Evolutionary conservation across 164 flowering plant genomes (phyloP).

Genomic region (Annona squamosa): DNA sequence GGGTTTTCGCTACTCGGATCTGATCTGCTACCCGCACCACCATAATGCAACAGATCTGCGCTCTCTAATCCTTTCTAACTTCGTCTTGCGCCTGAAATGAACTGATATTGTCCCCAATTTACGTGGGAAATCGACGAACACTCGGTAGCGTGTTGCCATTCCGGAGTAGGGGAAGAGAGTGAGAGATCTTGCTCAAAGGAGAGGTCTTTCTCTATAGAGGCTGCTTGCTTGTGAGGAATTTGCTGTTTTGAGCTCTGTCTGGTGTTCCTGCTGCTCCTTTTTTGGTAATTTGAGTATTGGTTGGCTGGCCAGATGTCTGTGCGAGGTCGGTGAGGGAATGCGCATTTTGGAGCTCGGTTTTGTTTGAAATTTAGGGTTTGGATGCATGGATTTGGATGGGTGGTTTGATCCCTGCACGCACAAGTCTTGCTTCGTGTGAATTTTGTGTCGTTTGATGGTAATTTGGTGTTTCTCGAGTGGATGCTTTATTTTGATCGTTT

Average conservation of each 20-base stretch:
- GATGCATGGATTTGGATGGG: not conserved
- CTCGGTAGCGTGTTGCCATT: not conserved
- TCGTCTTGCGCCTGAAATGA: not conserved
- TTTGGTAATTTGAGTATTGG: not conserved
- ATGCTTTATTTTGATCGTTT: not conserved
- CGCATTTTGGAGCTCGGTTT: not conserved
- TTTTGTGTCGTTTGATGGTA: not conserved
- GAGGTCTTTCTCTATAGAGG: not conserved
- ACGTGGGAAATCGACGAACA: not conserved
- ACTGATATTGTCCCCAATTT: not conserved
- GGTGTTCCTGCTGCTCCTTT: not conserved
- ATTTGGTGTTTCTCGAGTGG: not conserved
- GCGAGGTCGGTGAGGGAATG: conserved; percentile 7
- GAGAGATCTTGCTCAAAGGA: conserved; percentile 3
- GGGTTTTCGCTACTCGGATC: conserved; percentile 14
- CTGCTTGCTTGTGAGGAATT: not conserved
- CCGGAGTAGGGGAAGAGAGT: not conserved
- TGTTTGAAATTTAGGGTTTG: conserved; percentile 12
- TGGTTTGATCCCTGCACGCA: not conserved
- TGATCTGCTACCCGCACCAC: not conserved
- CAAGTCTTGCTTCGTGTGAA: not conserved
- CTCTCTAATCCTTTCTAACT: not conserved
- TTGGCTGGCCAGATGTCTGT: not conserved
- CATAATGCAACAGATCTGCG: conserved; percentile 31
- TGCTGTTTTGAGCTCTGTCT: conserved; percentile 4